Evolutionary conservation across 306 rosid genomes (phyloP).

Genomic region (Glycyrrhiza uralensis): DNA sequence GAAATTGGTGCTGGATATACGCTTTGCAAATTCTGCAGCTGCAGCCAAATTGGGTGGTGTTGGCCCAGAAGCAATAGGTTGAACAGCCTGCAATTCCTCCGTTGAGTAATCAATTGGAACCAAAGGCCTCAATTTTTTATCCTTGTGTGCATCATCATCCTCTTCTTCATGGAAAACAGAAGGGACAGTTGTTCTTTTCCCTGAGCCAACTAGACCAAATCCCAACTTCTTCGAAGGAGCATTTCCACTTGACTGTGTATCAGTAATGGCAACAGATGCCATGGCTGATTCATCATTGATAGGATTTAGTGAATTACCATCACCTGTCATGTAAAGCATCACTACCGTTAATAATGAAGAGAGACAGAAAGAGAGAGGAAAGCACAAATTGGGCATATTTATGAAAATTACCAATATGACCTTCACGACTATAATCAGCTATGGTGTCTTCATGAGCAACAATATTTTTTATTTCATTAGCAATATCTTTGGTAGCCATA

Average conservation of each 20-base stretch:
- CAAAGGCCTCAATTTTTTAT: constrained; percentile 95
- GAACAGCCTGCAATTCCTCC: constrained; percentile 92
- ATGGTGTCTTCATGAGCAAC: constrained; percentile 39
- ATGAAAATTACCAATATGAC: constrained; percentile 45
- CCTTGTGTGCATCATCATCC: constrained; percentile 91
- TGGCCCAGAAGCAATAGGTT: constrained; percentile 60
- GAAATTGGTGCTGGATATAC: constrained; percentile 64
- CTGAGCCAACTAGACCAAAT: constrained; percentile 93
- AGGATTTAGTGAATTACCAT: constrained; percentile 47
- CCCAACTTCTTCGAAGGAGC: constrained; percentile 86
- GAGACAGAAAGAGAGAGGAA: neutral
- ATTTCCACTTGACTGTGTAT: constrained; percentile 59
- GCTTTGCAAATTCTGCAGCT: constrained; percentile 98
- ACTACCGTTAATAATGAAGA: constrained; percentile 16
- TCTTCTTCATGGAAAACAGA: constrained; percentile 95
- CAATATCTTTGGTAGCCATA: constrained; percentile 40
- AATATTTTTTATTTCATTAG: constrained; percentile 42
- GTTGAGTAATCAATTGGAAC: constrained; percentile 98
- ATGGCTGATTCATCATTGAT: constrained; percentile 51
- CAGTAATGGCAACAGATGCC: constrained; percentile 47
- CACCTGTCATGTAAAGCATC: constrained; percentile 54
- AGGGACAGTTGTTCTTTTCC: constrained; percentile 87
- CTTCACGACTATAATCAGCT: constrained; percentile 48
- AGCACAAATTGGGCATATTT: neutral
- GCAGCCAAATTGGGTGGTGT: constrained; percentile 86